Percentiles rank a stretch among this genome's conserved stretches.
phyloP scores from a whole-genome alignment of 129 eudicot genomes.

The Rutidosis leptorrhynchoides region DNA sequence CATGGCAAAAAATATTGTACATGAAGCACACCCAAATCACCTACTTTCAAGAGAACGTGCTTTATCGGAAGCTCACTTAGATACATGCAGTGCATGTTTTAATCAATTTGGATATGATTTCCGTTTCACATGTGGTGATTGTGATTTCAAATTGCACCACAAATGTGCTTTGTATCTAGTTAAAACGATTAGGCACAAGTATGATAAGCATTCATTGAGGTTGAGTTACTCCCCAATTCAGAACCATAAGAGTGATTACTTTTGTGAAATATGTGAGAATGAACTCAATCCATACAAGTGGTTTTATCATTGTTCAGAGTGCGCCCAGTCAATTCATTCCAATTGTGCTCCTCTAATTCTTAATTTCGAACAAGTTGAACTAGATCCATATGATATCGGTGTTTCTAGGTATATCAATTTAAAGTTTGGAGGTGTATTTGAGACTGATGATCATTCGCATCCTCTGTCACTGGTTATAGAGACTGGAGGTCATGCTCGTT shows the following conservation, averaged over 20 bases:
- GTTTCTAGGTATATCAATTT: neutral
- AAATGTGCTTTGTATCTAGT: neutral
- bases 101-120: too few species aligned
- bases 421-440: neutral
- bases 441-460: neutral
- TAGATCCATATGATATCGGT: neutral
- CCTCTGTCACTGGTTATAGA: neutral
- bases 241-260: neutral
- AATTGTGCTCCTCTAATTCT: neutral
- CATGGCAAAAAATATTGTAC: conserved; percentile 7
- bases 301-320: neutral
- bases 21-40: conserved; percentile 20
- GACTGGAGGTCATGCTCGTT: neutral
- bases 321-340: neutral
- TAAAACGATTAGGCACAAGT: neutral
- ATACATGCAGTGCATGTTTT: conserved; percentile 4
- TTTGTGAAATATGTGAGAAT: neutral
- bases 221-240: neutral
- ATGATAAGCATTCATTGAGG: neutral
- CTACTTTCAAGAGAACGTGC: neutral
- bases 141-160: neutral
- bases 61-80: neutral
- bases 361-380: neutral
- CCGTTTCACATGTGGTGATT: neutral
- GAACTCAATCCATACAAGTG: neutral